Evolutionary conservation across 2,329 filamentous ascomycete genomes (phyloP), one percentile per base, ranked within the genome.

Genomic region (Pezicula carpinea): DNA sequence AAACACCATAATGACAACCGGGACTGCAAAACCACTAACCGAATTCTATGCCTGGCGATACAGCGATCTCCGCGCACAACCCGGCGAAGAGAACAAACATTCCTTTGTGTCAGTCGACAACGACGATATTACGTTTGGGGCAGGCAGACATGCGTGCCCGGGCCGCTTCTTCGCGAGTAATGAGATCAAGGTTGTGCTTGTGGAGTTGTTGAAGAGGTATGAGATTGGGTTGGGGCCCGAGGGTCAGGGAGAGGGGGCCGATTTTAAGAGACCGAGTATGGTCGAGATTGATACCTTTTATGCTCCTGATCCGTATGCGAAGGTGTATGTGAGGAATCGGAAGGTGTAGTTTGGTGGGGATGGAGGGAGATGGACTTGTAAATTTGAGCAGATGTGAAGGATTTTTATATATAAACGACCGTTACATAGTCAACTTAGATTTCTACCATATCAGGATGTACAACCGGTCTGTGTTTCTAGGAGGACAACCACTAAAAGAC

Each of bases 91-190:
- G 15, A 46, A 21, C 10, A 21, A 34, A n/a, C 38, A 48, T 41
- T 42, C 48, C 29, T 48, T 51, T 19, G 51, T 51, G 6, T 40
- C 34, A 11, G 34, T 40, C 8, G 46, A 35, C 4, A 44, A 41
- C 14, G 41, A 48, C 15, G 43, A 39, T 44, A 43, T 51, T 31
- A 31, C 19, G 6, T 52, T 52, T 34, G 48, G 51, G 11, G 26
- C 36, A 21, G 51, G 51, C 6, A 34, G 21, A 29, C 31, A 49
- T 18, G 49, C 49, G 11, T 59, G 56, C 14, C 57, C 56, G 0
- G 55, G 56, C 8, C 40, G 56, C 6, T 59, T 60, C 46, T 59
- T 60, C 34, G 57, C 54, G 1, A 50, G 49, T 6, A 53, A 56
- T 15, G 54, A 55, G 46, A 52, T 54, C 13, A 58, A 59, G 38